phyloP scores from a whole-genome alignment of 225 moss, liverwort and hornwort genomes.

The Sphagnum tenellum region DNA sequence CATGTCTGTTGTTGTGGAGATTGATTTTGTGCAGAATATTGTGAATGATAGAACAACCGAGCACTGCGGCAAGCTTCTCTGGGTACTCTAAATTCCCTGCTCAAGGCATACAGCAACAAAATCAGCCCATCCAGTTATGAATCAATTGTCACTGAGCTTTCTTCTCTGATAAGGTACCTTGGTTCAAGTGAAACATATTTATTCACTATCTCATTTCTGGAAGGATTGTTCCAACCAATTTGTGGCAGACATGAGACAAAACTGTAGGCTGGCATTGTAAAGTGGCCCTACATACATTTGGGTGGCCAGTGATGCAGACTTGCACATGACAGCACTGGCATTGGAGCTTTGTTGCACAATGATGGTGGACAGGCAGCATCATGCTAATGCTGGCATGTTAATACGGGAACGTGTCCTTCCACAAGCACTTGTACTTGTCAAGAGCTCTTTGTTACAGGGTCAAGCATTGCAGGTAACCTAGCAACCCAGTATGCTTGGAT shows the following conservation, averaged over 20 bases:
- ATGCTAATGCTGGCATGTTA: conserved; percentile 90
- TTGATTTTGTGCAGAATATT: too few species aligned
- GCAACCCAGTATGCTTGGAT: neutral
- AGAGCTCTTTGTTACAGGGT: conserved; percentile 90
- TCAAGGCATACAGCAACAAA: conserved; percentile 83
- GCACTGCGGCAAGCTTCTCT: conserved; percentile 94
- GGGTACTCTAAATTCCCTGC: conserved; percentile 84
- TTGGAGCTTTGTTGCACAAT: conserved; percentile 99
- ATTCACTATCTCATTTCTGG: too few species aligned
- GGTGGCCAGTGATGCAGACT: conserved; percentile 83
- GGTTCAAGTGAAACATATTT: too few species aligned
- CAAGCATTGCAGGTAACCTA: conserved; percentile 89
- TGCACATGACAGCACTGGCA: conserved; percentile 98
- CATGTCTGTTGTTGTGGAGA: too few species aligned
- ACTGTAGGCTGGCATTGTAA: too few species aligned
- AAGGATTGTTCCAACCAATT: too few species aligned
- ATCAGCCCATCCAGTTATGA: conserved; percentile 91
- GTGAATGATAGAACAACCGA: conserved; percentile 63
- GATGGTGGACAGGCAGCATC: conserved; percentile 97
- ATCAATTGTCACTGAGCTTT: conserved; percentile 91
- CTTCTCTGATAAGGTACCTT: conserved; percentile 74
- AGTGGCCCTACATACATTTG: neutral
- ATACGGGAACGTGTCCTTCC: conserved; percentile 86
- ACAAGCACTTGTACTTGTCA: conserved; percentile 90
- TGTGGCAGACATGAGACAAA: too few species aligned